Conservation (phyloP, 495 filamentous ascomycete species). For the Talaromyces ruber region DNA sequence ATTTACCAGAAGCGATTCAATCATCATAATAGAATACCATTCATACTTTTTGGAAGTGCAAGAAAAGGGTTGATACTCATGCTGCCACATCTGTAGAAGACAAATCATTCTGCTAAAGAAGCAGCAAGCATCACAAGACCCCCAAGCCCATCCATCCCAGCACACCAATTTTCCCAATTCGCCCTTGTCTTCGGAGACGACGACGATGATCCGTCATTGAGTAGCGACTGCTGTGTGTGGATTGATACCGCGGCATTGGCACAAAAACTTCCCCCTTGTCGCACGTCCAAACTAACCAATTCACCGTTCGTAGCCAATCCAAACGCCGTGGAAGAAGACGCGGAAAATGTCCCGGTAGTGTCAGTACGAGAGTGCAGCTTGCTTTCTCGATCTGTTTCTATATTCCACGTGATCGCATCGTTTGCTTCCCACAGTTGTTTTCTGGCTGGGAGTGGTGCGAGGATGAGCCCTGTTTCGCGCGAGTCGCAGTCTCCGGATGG, state of each 20-base stretch:
- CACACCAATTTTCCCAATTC: conserved; percentile 37
- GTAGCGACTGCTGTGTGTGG: conserved; percentile 5
- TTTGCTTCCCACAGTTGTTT: conserved; percentile 41
- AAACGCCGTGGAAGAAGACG: conserved; percentile 14
- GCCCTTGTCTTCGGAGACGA: conserved; percentile 5
- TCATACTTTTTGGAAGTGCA: neutral
- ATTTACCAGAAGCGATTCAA: neutral
- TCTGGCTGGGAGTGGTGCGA: conserved; percentile 37
- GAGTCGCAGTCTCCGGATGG: conserved; percentile 31
- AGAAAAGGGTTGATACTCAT: too few species aligned
- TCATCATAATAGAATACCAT: neutral
- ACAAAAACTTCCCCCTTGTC: conserved; percentile 13
- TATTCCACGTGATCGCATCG: conserved; percentile 26
- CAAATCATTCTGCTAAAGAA: conserved; percentile 19
- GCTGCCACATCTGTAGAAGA: neutral
- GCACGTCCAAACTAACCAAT: conserved; percentile 20
- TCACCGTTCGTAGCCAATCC: conserved; percentile 27
- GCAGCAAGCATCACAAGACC: conserved; percentile 36
- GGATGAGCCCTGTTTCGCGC: conserved; percentile 20
- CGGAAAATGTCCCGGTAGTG: neutral
- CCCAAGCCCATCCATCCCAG: conserved; percentile 35
- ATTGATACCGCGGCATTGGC: conserved; percentile 1
- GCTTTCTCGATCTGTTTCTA: conserved; percentile 17
- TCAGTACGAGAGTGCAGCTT: neutral
- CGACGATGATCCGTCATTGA: conserved; percentile 3